Evolutionary conservation across 148 eudicot species (phyloP).

Genomic region (Talinum fruticosum): DNA sequence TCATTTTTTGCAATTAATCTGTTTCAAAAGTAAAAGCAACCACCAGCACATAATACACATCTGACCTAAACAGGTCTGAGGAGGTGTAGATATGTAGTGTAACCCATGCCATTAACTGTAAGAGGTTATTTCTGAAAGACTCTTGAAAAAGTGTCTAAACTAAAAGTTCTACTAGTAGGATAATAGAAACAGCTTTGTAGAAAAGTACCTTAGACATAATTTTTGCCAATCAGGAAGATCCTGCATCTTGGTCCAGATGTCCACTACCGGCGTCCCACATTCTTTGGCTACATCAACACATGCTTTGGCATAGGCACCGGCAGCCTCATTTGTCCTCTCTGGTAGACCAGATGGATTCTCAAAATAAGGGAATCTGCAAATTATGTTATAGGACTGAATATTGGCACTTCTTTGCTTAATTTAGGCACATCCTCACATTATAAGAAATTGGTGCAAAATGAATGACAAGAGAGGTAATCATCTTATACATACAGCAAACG

Average conservation of each 20-base stretch:
- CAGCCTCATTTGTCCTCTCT: slow-evolving; percentile 80
- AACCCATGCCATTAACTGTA: too few species aligned
- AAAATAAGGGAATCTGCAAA: slow-evolving; percentile 48
- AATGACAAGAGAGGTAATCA: neutral
- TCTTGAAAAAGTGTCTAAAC: neutral
- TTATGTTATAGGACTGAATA: slow-evolving; percentile 9
- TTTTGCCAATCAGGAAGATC: slow-evolving; percentile 56
- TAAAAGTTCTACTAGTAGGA: neutral
- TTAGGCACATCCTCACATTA: neutral
- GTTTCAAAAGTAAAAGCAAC: neutral
- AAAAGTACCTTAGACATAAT: slow-evolving; percentile 50
- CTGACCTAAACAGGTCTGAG: neutral
- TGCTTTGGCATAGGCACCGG: slow-evolving; percentile 68
- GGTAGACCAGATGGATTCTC: slow-evolving; percentile 57
- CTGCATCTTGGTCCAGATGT: slow-evolving; percentile 87
- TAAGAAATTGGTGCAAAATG: neutral
- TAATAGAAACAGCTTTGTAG: neutral
- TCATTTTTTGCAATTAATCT: neutral
- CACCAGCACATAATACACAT: neutral
- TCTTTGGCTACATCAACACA: slow-evolving; percentile 62
- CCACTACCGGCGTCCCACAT: slow-evolving; percentile 43
- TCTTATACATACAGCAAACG: slow-evolving; percentile 56
- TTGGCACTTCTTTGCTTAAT: neutral
- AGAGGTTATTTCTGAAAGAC: neutral
- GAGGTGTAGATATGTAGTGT: neutral